Conservation (phyloP, 1,284 basidiomycete genomes). For the Ustilago hordei region DNA sequence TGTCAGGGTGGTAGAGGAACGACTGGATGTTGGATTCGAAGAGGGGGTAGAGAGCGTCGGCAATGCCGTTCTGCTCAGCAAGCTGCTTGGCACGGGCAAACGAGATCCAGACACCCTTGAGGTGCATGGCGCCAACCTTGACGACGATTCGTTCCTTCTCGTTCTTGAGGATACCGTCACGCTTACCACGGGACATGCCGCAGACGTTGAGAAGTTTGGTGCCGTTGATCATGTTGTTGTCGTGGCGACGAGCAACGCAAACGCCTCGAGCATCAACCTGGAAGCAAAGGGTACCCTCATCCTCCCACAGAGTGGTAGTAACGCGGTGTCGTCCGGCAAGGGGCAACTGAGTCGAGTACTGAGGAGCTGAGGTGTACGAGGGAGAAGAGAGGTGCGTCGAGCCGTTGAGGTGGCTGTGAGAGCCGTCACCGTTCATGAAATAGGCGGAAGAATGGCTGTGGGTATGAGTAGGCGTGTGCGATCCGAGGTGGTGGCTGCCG, state of each 20-base stretch:
- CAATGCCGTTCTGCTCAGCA: conserved; percentile 67
- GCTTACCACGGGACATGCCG: conserved; percentile 69
- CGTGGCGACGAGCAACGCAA: conserved; percentile 67
- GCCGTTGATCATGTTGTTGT: conserved; percentile 70
- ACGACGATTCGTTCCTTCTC: conserved; percentile 69
- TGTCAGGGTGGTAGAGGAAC: conserved; percentile 69
- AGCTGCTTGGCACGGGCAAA: conserved; percentile 68
- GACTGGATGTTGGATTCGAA: conserved; percentile 69
- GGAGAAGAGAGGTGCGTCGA: conserved; percentile 54
- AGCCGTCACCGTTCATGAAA: conserved; percentile 54
- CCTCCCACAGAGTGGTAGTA: conserved; percentile 69
- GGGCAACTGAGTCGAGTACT: conserved; percentile 65
- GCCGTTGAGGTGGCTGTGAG: conserved; percentile 54
- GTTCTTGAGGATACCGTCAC: conserved; percentile 69
- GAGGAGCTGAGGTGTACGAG: conserved; percentile 60
- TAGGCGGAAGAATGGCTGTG: conserved; percentile 53
- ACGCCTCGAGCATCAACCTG: conserved; percentile 68
- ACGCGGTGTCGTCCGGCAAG: conserved; percentile 67
- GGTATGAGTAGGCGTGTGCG: conserved; percentile 50
- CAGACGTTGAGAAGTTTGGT: conserved; percentile 69
- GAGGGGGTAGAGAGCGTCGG: conserved; percentile 67
- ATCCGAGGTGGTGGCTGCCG: conserved; percentile 47
- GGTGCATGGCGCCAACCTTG: conserved; percentile 69
- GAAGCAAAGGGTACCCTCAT: conserved; percentile 69
- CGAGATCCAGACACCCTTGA: conserved; percentile 70